A percentile compares a stretch with the other conserved stretches of the same genome.
Evolutionary conservation across 31 red algal genomes (phyloP).

Genomic region (Odonthalia washingtoniensis): DNA sequence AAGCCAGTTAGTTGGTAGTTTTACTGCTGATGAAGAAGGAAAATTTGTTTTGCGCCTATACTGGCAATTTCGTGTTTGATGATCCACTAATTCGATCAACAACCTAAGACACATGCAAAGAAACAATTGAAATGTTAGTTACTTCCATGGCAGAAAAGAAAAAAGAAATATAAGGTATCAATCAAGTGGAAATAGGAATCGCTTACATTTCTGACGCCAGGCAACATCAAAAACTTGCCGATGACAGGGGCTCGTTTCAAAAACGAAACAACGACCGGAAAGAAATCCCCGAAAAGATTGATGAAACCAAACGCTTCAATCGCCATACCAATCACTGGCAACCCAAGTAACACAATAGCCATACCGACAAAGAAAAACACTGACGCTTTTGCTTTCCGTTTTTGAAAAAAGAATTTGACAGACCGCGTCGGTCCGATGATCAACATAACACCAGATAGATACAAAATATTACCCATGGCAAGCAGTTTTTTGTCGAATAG

Average conservation of each 20-base stretch:
- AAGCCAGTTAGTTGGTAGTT: too few relatives aligned
- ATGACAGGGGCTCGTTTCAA: conserved; percentile 74
- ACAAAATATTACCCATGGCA: conserved; percentile 94
- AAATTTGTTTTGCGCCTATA: too few relatives aligned
- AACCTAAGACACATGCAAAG: too few relatives aligned
- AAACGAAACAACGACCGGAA: conserved; percentile 89
- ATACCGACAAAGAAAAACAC: conserved; percentile 92
- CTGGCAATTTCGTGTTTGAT: too few relatives aligned
- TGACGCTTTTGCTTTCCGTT: conserved; percentile 77
- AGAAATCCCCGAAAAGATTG: conserved; percentile 94
- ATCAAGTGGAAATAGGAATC: too few relatives aligned
- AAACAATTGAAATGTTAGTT: too few relatives aligned
- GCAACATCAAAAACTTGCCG: conserved; percentile 79
- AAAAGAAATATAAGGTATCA: too few relatives aligned
- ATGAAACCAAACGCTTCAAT: conserved; percentile 86
- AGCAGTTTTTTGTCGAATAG: conserved; percentile 94
- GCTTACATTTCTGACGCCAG: conserved; percentile 65
- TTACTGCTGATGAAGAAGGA: too few relatives aligned
- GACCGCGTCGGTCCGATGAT: conserved; percentile 91
- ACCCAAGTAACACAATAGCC: conserved; percentile 81
- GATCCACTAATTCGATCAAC: too few relatives aligned
- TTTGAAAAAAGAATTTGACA: conserved; percentile 93
- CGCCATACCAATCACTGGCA: conserved; percentile 79
- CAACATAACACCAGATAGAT: conserved; percentile 84
- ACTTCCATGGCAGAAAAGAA: too few relatives aligned